A percentile compares a stretch with the other conserved stretches of the same genome.
These are phyloP conservation scores for Austropuccinia psidii DNA, from an alignment of 1,284 basidiomycete species.

Conservation along the genomic window DNA sequence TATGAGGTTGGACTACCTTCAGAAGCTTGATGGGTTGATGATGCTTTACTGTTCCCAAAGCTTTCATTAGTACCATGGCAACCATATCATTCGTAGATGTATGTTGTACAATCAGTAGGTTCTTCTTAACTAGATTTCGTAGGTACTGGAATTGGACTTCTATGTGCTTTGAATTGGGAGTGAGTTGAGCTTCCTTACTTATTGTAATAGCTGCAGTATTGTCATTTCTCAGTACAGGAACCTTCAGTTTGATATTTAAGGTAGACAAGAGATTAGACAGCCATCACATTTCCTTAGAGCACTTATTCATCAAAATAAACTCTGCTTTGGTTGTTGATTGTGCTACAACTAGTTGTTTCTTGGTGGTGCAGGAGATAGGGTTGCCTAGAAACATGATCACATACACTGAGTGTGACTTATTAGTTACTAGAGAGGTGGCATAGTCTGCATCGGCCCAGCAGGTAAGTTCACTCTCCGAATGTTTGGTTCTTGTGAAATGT, in stretches of 20 bases:
- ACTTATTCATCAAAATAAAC: neutral
- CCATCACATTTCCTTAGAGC: constrained; percentile 9
- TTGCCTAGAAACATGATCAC: neutral
- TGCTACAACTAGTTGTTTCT: constrained; percentile 2
- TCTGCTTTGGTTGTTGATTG: neutral
- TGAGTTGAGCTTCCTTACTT: neutral
- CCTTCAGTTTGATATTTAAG: neutral
- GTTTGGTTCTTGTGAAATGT: neutral
- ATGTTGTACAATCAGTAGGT: neutral
- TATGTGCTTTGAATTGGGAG: neutral
- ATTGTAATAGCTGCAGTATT: neutral
- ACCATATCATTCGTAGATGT: neutral
- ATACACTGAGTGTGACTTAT: neutral
- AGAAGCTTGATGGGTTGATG: no score
- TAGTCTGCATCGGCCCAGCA: constrained; percentile 22
- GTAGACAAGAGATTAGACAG: neutral
- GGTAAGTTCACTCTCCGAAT: neutral
- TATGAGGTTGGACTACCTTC: no score
- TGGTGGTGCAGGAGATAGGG: constrained; percentile 3
- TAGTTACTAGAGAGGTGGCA: neutral
- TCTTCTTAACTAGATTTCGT: neutral
- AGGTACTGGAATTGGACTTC: neutral
- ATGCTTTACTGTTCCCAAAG: no score
- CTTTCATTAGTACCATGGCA: neutral
- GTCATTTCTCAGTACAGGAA: neutral